Conservation (phyloP, 2,329 filamentous ascomycete species). For the Daldinia sp. region DNA sequence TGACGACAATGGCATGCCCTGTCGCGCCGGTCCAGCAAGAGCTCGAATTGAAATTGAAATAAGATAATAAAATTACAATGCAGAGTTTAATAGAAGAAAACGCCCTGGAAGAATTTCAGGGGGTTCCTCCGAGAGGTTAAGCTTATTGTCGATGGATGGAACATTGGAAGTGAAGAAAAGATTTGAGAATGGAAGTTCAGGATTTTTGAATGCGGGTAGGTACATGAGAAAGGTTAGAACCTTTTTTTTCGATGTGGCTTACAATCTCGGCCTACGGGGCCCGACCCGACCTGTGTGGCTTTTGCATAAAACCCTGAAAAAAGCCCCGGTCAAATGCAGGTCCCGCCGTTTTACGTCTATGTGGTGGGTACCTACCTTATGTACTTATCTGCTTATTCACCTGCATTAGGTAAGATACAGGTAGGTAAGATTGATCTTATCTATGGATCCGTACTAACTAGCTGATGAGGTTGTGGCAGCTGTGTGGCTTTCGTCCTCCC, state of each 20-base stretch:
- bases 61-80: not conserved
- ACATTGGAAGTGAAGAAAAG: slow-evolving; percentile 6
- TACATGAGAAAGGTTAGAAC: slow-evolving; percentile 14
- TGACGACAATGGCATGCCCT: slow-evolving; percentile 38
- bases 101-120: slow-evolving; percentile 4
- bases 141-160: slow-evolving; percentile 13
- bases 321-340: not conserved
- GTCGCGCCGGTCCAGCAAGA: slow-evolving; percentile 1
- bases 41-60: not conserved
- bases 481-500: not conserved
- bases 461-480: not conserved
- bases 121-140: slow-evolving; percentile 20
- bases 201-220: slow-evolving; percentile 8
- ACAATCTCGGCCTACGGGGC: not conserved
- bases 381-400: too few species aligned
- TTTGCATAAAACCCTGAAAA: not conserved
- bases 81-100: not conserved
- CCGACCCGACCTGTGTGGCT: slow-evolving; percentile 3
- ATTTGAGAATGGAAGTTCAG: slow-evolving; percentile 8
- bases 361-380: not conserved
- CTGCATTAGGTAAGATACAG: too few species aligned
- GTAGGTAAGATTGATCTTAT: not conserved
- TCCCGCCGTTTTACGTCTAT: not conserved
- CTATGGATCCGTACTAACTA: not conserved
- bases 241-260: not conserved